A percentile compares a stretch with the other conserved stretches of the same genome.
Evolutionary conservation across 176 grass and related monocot genomes (phyloP).

Genomic region (Poa pratensis): DNA sequence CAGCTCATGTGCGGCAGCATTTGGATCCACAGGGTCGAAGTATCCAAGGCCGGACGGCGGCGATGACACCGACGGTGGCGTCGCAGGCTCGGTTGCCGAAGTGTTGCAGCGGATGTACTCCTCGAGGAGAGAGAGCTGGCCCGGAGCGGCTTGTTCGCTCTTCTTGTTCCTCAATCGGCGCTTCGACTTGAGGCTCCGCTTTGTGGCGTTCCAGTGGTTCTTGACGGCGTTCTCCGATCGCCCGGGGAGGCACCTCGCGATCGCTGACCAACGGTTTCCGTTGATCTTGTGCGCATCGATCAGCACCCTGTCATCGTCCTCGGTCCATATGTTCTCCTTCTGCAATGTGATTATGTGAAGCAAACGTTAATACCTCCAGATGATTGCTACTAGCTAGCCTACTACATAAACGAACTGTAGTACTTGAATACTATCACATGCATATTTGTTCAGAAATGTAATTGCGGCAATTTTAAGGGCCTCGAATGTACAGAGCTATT

Average conservation of each 20-base stretch:
- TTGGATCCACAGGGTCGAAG: background rate
- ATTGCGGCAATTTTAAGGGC: background rate
- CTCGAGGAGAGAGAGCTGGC: slow-evolving; percentile 48
- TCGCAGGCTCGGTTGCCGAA: background rate
- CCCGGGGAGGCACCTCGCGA: slow-evolving; percentile 57
- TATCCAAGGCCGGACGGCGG: background rate
- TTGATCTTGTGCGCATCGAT: slow-evolving; percentile 53
- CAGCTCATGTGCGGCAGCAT: background rate
- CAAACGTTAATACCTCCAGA: slow-evolving; percentile 1
- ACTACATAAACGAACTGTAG: no score
- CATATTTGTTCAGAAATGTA: background rate
- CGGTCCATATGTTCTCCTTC: slow-evolving; percentile 67
- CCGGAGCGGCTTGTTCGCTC: slow-evolving; percentile 26
- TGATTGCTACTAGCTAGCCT: background rate
- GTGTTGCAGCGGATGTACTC: slow-evolving; percentile 63
- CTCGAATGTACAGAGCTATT: background rate
- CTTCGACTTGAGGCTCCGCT: slow-evolving; percentile 56
- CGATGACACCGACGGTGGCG: background rate
- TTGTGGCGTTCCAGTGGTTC: slow-evolving; percentile 92
- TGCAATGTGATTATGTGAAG: slow-evolving; percentile 39
- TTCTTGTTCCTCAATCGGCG: slow-evolving; percentile 58
- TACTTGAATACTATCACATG: background rate
- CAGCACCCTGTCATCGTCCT: slow-evolving; percentile 63
- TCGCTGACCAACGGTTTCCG: slow-evolving; percentile 72
- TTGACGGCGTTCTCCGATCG: slow-evolving; percentile 81